These are phyloP conservation scores for Ambispora gerdemannii DNA, from an alignment of 192 early-diverging fungal genomes.

Conservation along the genomic window DNA sequence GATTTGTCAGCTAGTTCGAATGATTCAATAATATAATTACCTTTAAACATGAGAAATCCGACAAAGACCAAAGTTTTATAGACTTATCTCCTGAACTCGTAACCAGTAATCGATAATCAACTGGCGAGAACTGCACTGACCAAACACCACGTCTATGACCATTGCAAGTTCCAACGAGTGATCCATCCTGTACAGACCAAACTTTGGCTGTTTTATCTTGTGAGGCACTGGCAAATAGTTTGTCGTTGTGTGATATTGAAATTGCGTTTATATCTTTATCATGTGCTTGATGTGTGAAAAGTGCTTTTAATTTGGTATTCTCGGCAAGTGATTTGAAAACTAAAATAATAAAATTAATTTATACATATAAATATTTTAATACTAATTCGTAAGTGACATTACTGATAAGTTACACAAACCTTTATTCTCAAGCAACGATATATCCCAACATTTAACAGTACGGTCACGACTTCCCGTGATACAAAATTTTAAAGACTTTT, in stretches of 20 bases:
- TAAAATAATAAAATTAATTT: not conserved
- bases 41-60: conserved; percentile 84
- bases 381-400: not conserved
- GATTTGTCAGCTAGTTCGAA: not conserved
- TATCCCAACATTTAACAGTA: conserved; percentile 93
- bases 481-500: conserved; percentile 63
- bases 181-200: conserved; percentile 83
- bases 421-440: conserved; percentile 34
- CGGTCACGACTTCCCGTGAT: conserved; percentile 90
- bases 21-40: conserved; percentile 27
- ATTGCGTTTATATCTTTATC: conserved; percentile 97
- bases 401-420: not conserved
- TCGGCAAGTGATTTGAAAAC: conserved; percentile 40
- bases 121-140: conserved; percentile 90
- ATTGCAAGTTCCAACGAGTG: conserved; percentile 70
- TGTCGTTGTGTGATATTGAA: conserved; percentile 85
- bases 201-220: conserved; percentile 95
- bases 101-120: conserved; percentile 90
- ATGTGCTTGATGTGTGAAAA: conserved; percentile 91
- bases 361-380: no score
- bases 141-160: conserved; percentile 97
- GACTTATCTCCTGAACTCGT: conserved; percentile 93
- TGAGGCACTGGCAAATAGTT: conserved; percentile 87
- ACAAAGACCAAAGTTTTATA: conserved; percentile 90
- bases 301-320: conserved; percentile 56